A percentile compares a stretch with the other conserved stretches of the same genome.
These are phyloP conservation scores for Eucalyptus pauciflora DNA, from an alignment of 345 rosid species.

Conservation along the genomic window DNA sequence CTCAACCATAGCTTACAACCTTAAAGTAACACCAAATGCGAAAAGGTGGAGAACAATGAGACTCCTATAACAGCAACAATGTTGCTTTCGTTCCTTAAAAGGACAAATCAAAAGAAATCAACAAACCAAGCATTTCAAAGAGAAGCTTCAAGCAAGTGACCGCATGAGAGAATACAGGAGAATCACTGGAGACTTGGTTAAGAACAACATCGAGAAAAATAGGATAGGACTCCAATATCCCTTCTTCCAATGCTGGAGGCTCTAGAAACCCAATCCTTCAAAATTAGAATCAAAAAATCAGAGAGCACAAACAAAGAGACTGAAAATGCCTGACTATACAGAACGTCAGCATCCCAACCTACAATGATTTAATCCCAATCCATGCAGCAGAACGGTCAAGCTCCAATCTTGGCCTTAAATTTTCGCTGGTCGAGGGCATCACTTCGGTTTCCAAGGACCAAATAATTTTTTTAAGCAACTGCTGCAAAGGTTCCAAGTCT, in stretches of 20 bases:
- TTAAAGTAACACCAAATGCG: slow-evolving; percentile 14
- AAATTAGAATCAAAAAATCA: slow-evolving; percentile 2
- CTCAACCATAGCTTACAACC: slow-evolving; percentile 99
- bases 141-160: slow-evolving; percentile 81
- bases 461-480: slow-evolving; percentile 68
- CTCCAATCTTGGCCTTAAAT: slow-evolving; percentile 56
- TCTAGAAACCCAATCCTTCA: slow-evolving; percentile 92
- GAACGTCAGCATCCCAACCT: slow-evolving; percentile 7
- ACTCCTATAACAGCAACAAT: neutral
- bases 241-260: slow-evolving; percentile 94
- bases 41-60: neutral
- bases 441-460: slow-evolving; percentile 78
- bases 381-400: slow-evolving; percentile 72
- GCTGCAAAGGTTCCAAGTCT: slow-evolving; percentile 92
- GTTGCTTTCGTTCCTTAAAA: neutral
- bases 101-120: slow-evolving; percentile 1
- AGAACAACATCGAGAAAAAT: slow-evolving; percentile 88
- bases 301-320: neutral
- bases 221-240: slow-evolving; percentile 86
- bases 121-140: slow-evolving; percentile 84
- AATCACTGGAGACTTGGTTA: slow-evolving; percentile 82
- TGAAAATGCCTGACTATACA: neutral
- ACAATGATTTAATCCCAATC: slow-evolving; percentile 96
- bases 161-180: slow-evolving; percentile 82
- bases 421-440: slow-evolving; percentile 39